Evolutionary conservation across 1,284 basidiomycete genomes (phyloP), one percentile per base, ranked within the genome.

Genomic region (Heterobasidion irregulare): DNA sequence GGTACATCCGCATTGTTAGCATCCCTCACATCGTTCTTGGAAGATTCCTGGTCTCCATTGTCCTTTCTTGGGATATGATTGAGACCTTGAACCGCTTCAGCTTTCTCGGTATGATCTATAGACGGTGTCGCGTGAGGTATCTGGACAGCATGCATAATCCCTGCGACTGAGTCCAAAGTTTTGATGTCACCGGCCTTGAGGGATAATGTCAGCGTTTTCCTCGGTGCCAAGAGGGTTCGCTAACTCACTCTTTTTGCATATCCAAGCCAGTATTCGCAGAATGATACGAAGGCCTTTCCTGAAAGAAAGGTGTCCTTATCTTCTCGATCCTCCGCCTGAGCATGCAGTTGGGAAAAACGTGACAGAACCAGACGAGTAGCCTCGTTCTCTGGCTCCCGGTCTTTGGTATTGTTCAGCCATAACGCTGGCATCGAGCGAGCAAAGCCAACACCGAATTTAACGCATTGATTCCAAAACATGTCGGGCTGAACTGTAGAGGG

Each of bases 401-500:
- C 47, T 32, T 48, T 46, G 4, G 57, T 32, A 47, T 19, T 26
- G 56, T 33, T 57, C 34, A 33, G 52, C 53, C 6, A 58, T 49
- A 57, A 56, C n/a, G 63, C 57, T 9, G 58, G 58, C 8, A 63
- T 60, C 2, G 68, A 58, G 58, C 74, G 77, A 49, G 78, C 70
- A 53, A 75, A 78, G 12, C 72, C 64, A 6, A 67, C 67, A n/a
- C 72, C 72, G 53, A 80, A 76, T 58, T 78, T 80, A n/a, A 75
- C 69, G 0, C 74, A 72, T 62, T 89, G 86, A 46, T 82, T 78
- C 86, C 86, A 89, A 61, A 87, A 83, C 0, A 72, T 76, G 45
- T 71, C 69, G 4, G 73, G 62, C 18, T 64, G 57, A 35, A 73
- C 57, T 4, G 68, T 65, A 2, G 62, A 58, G 4, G 67, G 64